Evolutionary conservation across 257 asterid genomes (phyloP), one percentile per base, ranked within the genome.

Genomic region (Solanum lignicaule): DNA sequence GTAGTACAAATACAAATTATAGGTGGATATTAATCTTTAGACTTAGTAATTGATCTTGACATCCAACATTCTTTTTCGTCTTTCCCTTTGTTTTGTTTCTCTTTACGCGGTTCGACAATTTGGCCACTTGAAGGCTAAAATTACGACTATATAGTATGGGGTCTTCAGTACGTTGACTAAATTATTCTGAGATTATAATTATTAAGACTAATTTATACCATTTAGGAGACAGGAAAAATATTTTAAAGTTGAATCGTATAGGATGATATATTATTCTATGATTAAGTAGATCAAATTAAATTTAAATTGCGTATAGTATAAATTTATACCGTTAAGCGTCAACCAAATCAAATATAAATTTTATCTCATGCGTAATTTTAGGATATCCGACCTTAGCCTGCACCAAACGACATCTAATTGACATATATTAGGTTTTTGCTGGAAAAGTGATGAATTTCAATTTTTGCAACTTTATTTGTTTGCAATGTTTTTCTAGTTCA

Each of bases 161-260:
- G 27, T n/a, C 14, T 23, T 9, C 4, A 0, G 5, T 9, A 62
- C 1, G 15, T 0, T 2, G 33, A 65, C 1, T 25, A 65, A 25
- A 65, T 65, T 25, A 65, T 65, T 1, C 0, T 11, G 72, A 0
- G 16, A 65, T 65, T 65, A 65, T 65, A 11, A 65, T 11, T 65
- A 0, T n/a, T 65, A 65, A 1, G 1, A 65, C 0, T 65, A 65
- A 65, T 65, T 65, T 9, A n/a, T 23, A 3, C 3, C 31, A n/a
- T 23, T 2, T 62, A 10, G 27, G 71, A n/a, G 15, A 23, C 0
- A 0, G 32, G 4, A 25, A 10, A 65, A 25, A 12, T 65, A 65
- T 11, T 65, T 25, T 11, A 0, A n/a, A 65, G 1, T 25, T 25
- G 9, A 0, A 65, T n/a, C 0, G 1, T 3, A 25, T n/a, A 62